Evolutionary conservation across 768 basidiomycete genomes (phyloP), one percentile per base, ranked within the genome.

Genomic region (Mycena amicta): DNA sequence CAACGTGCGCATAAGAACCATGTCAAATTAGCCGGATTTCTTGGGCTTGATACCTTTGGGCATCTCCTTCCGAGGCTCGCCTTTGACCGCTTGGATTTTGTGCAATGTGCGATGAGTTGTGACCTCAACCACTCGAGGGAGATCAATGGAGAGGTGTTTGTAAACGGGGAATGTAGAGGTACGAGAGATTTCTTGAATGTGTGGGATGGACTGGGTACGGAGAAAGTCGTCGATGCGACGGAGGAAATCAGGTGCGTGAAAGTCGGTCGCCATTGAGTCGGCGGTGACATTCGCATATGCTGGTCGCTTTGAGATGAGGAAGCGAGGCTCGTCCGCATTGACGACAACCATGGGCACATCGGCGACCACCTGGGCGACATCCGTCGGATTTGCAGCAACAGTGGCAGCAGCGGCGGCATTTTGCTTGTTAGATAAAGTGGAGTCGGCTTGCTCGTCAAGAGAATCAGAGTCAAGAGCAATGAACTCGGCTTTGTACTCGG

Each of bases 1-100:
- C n/a, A n/a, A n/a, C n/a, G n/a, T n/a, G n/a, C 55, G 50, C 1
- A 67, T 66, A 6, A 71, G 55, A 1, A 69, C 64, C 1, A 66
- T 70, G 50, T 67, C 68, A 30, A 68, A 68, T 23, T 53, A 50
- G 6, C 54, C 62, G 2, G 63, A 45, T 18, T 50, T 50, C n/a
- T 53, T 66, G 2, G 60, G 53, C 47, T 62, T 65, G 16, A 69
- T 59, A 2, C 67, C 68, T 3, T 54, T 51, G 1, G 25, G 27
- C 2, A 60, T 67, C 6, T 57, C 15, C 2, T n/a, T 52, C 22
- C 28, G 46, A 4, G 53, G 53, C 6, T 50, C 27, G 0, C 50
- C 49, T 45, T 47, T 58, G 8, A 60, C 57, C 0, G 67, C 68
- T 2, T 59, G 45, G 26, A 72, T 31, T 2, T 45, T 58, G 52